Conservation (phyloP, 768 basidiomycete genomes). For the Collybiopsis luxurians region DNA sequence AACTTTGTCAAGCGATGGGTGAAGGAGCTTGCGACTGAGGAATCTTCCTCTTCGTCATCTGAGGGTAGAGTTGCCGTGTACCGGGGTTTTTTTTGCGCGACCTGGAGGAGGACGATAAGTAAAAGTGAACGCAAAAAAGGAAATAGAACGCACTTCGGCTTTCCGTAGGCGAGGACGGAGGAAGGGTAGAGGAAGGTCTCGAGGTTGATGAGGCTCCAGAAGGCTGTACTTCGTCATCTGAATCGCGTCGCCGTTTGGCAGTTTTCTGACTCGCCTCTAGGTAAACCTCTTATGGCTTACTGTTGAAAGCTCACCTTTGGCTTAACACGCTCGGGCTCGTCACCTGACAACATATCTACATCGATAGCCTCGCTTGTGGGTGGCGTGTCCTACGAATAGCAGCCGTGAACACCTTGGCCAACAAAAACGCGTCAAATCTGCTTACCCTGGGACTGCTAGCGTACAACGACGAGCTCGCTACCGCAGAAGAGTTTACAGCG, state of each 20-base stretch:
- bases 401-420: too few species aligned
- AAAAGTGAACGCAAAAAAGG: conserved; percentile 9
- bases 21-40: conserved; percentile 42
- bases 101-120: conserved; percentile 23
- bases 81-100: conserved; percentile 60
- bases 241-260: conserved; percentile 69
- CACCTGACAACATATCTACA: conserved; percentile 65
- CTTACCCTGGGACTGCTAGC: conserved; percentile 35
- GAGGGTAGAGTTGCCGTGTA: conserved; percentile 39
- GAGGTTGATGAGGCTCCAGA: conserved; percentile 20
- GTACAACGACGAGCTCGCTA: conserved; percentile 36
- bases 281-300: neutral
- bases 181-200: conserved; percentile 18
- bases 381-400: conserved; percentile 46
- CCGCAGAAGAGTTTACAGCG: conserved; percentile 36
- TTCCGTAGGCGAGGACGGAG: conserved; percentile 36
- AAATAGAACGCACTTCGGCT: conserved; percentile 21
- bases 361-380: conserved; percentile 79
- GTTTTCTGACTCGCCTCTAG: conserved; percentile 26
- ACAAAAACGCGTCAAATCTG: conserved; percentile 2
- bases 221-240: conserved; percentile 60
- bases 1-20: conserved; percentile 60
- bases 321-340: conserved; percentile 37
- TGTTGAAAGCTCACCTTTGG: conserved; percentile 24
- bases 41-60: conserved; percentile 50